Conservation (phyloP, 805 yeast species). For the Torulaspora maleeae region DNA sequence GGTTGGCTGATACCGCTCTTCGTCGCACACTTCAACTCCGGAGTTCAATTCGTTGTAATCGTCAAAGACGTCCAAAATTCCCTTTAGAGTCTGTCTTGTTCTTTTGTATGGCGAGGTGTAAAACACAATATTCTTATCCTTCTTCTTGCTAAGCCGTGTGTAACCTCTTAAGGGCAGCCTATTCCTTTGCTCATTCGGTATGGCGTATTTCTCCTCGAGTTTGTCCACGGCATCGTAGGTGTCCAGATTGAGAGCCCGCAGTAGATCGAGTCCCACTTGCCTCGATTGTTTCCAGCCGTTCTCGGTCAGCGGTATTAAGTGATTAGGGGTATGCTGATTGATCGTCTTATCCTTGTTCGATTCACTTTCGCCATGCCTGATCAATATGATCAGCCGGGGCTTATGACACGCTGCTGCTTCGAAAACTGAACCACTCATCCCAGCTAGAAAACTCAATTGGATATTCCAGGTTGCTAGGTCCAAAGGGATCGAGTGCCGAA, state of each 20-base stretch:
- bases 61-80: constrained; percentile 54
- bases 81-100: constrained; percentile 78
- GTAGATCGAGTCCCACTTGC: constrained; percentile 53
- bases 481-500: too few relatives aligned
- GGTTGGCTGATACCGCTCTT: constrained; percentile 25
- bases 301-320: constrained; percentile 66
- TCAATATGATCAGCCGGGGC: constrained; percentile 61
- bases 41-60: constrained; percentile 31
- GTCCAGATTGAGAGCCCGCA: constrained; percentile 29
- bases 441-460: background rate
- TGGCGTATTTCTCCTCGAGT: constrained; percentile 21
- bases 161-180: constrained; percentile 21
- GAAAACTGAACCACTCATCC: constrained; percentile 1
- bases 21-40: constrained; percentile 22
- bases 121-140: constrained; percentile 61
- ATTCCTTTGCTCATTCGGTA: constrained; percentile 1
- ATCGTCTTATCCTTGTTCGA: constrained; percentile 83
- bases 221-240: constrained; percentile 18
- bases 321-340: constrained; percentile 75
- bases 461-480: too few relatives aligned
- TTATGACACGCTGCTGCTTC: constrained; percentile 24
- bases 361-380: constrained; percentile 91
- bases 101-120: constrained; percentile 84
- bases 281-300: constrained; percentile 63
- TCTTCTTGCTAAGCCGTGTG: constrained; percentile 34